phyloP scores from a whole-genome alignment of 768 basidiomycete genomes.

The Pleurotus pulmonarius region DNA sequence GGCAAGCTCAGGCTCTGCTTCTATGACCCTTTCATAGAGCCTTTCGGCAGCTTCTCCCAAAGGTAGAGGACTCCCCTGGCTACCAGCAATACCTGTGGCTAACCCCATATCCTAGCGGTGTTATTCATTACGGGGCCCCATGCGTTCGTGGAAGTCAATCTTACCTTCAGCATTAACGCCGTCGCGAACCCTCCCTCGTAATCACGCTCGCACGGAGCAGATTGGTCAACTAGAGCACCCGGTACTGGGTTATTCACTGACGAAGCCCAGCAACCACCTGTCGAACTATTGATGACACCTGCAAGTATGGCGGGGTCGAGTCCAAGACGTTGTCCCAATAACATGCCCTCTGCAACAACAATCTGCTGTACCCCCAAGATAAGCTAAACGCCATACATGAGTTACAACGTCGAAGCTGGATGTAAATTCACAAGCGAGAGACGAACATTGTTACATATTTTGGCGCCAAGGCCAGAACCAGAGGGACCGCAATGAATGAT shows the following conservation, averaged over 20 bases:
- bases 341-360: slow-evolving; percentile 86
- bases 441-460: slow-evolving; percentile 85
- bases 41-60: slow-evolving; percentile 61
- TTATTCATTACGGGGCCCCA: neutral
- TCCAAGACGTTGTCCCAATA: slow-evolving; percentile 80
- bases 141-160: slow-evolving; percentile 3
- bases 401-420: neutral
- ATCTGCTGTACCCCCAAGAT: slow-evolving; percentile 79
- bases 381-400: slow-evolving; percentile 29
- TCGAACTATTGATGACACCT: slow-evolving; percentile 81
- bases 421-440: slow-evolving; percentile 11
- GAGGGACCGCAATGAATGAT: slow-evolving; percentile 82
- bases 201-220: slow-evolving; percentile 77
- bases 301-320: slow-evolving; percentile 74
- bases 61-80: slow-evolving; percentile 50
- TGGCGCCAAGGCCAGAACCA: slow-evolving; percentile 80
- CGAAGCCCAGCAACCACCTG: slow-evolving; percentile 80
- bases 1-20: slow-evolving; percentile 53
- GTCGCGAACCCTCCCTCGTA: slow-evolving; percentile 89
- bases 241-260: slow-evolving; percentile 88
- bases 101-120: slow-evolving; percentile 74
- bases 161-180: slow-evolving; percentile 78
- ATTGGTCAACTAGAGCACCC: slow-evolving; percentile 61
- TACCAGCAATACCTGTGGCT: slow-evolving; percentile 59
- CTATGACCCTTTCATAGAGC: slow-evolving; percentile 57